Percentiles rank a stretch among this genome's conserved stretches.
Evolutionary conservation across 164 flowering plant genomes (phyloP).

Genomic region (Stephania cephalantha): DNA sequence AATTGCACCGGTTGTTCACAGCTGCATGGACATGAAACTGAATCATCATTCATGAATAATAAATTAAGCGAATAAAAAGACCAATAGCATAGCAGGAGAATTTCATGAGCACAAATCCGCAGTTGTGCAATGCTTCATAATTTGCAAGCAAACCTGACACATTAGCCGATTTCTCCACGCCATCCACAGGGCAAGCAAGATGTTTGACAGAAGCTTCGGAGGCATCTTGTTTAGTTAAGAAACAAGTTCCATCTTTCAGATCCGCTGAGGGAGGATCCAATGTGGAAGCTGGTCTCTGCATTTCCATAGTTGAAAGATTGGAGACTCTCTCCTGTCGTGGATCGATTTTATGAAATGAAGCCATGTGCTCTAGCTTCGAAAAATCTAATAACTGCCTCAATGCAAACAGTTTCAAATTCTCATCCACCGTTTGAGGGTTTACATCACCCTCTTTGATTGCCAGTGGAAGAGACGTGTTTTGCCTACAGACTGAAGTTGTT

Average conservation of each 20-base stretch:
- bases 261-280: conserved; percentile 16
- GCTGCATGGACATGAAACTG: conserved; percentile 21
- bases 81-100: not conserved
- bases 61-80: not conserved
- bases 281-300: conserved; percentile 18
- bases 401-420: conserved; percentile 35
- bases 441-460: conserved; percentile 20
- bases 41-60: not conserved
- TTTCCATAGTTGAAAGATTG: conserved; percentile 12
- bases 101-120: not conserved
- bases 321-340: conserved; percentile 16
- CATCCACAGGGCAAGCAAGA: conserved; percentile 18
- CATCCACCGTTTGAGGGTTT: conserved; percentile 26
- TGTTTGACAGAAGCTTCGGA: conserved; percentile 18
- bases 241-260: conserved; percentile 13
- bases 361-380: conserved; percentile 28
- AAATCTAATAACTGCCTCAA: conserved; percentile 30
- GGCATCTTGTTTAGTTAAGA: conserved; percentile 12
- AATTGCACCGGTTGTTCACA: conserved; percentile 19
- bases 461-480: conserved; percentile 15
- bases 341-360: conserved; percentile 20
- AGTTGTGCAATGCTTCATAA: not conserved
- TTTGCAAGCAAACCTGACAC: conserved; percentile 19
- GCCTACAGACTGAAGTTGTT: conserved; percentile 17
- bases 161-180: conserved; percentile 18